Conservation (phyloP, 257 asterid species). For the Nyctanthes arbortristis region DNA sequence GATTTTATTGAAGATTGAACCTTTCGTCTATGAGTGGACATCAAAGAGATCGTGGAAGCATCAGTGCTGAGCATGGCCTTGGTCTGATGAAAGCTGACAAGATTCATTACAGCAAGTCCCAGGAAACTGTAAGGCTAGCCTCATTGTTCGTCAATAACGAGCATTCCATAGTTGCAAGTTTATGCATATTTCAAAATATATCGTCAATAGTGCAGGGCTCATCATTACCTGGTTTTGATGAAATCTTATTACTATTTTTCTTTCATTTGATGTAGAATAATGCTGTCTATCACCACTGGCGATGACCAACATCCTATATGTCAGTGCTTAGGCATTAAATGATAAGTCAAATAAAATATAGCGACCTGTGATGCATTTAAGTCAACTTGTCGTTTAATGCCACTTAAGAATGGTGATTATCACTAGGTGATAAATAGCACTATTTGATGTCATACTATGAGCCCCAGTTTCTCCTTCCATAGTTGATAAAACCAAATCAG, state of each 20-base stretch:
- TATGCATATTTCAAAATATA: conserved; percentile 2
- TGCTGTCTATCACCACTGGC: no score
- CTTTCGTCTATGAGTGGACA: conserved; percentile 97
- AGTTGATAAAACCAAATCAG: neutral
- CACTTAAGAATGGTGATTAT: no score
- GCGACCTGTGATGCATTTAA: no score
- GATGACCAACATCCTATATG: no score
- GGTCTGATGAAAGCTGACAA: conserved; percentile 95
- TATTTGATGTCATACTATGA: neutral
- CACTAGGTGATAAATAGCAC: no score
- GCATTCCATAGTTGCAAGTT: neutral
- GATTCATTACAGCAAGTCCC: conserved; percentile 91
- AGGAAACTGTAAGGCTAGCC: conserved; percentile 67
- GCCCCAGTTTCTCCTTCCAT: neutral
- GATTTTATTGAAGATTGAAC: conserved; percentile 80
- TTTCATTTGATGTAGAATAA: no score
- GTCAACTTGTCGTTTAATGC: no score
- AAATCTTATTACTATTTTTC: neutral
- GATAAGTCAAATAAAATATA: no score
- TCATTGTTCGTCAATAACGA: neutral
- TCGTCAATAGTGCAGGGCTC: neutral
- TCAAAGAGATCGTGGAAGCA: conserved; percentile 92
- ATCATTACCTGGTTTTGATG: neutral
- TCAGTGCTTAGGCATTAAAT: no score
- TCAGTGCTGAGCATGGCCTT: conserved; percentile 96